Conservation (phyloP, 192 early-diverging fungal genomes). For the Coemansia sp. region DNA sequence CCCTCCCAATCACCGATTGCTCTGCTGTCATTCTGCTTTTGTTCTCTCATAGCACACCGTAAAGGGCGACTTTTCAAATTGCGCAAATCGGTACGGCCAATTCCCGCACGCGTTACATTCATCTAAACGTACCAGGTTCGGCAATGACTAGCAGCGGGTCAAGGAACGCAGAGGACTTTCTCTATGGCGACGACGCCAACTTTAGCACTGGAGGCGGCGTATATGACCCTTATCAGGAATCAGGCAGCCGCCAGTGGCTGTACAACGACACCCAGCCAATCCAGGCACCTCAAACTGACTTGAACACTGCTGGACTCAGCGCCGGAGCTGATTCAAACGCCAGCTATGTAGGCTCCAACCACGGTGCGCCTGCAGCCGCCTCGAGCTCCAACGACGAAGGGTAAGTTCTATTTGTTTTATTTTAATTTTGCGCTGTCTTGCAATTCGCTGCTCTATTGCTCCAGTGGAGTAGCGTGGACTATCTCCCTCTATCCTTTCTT, state of each 20-base stretch:
- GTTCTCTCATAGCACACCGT: too few species aligned
- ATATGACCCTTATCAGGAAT: conserved; percentile 10
- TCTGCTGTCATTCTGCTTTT: too few species aligned
- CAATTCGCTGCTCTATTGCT: not conserved
- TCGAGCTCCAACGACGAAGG: conserved; percentile 33
- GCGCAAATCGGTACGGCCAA: too few species aligned
- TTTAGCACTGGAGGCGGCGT: not conserved
- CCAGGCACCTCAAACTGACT: conserved; percentile 15
- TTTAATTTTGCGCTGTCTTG: not conserved
- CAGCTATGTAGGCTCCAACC: not conserved
- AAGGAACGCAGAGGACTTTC: conserved; percentile 20
- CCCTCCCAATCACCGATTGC: too few species aligned
- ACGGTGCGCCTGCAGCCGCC: not conserved
- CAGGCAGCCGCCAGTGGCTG: conserved; percentile 38
- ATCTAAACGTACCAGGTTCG: not conserved
- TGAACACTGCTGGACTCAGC: not conserved
- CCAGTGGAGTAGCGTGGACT: not conserved
- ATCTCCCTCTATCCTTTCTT: not conserved
- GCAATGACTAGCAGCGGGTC: conserved; percentile 22
- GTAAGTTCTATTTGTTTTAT: conserved; percentile 38
- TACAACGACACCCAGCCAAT: conserved; percentile 38
- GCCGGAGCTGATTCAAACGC: not conserved
- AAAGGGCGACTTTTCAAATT: too few species aligned
- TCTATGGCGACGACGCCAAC: conserved; percentile 37
- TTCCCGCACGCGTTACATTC: too few species aligned